These are phyloP conservation scores for Mediolabrus comicus DNA, from an alignment of 108 stramenopile genomes.

Conservation along the genomic window DNA sequence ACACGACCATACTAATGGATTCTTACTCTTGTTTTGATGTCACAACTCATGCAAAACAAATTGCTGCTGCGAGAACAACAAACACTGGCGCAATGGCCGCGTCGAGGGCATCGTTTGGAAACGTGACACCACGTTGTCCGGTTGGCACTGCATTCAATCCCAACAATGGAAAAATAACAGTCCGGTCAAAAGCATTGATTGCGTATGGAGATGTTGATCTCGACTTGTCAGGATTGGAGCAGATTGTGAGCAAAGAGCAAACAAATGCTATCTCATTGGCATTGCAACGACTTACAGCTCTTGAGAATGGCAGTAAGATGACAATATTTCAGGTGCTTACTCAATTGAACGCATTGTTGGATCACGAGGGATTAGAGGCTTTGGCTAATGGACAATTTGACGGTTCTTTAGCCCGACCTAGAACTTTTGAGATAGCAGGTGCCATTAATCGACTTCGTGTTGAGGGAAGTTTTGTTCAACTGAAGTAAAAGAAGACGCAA, in stretches of 20 bases:
- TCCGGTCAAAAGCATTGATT: slow-evolving; percentile 47
- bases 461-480: slow-evolving; percentile 47
- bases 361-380: slow-evolving; percentile 55
- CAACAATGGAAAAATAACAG: slow-evolving; percentile 64
- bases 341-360: slow-evolving; percentile 48
- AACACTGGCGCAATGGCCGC: slow-evolving; percentile 31
- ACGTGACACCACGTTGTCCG: slow-evolving; percentile 46
- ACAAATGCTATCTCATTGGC: slow-evolving; percentile 66
- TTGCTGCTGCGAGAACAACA: slow-evolving; percentile 49
- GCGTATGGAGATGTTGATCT: slow-evolving; percentile 81
- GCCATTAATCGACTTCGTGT: slow-evolving; percentile 74
- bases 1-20: slow-evolving; percentile 92
- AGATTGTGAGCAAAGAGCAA: slow-evolving; percentile 74
- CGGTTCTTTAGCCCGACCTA: slow-evolving; percentile 71
- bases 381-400: slow-evolving; percentile 68
- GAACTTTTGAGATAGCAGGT: slow-evolving; percentile 74
- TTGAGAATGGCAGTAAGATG: slow-evolving; percentile 25
- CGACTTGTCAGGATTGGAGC: slow-evolving; percentile 74
- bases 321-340: slow-evolving; percentile 52
- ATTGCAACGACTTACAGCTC: slow-evolving; percentile 53
- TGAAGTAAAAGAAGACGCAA: slow-evolving; percentile 6
- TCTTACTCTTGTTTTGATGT: slow-evolving; percentile 83
- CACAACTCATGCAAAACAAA: slow-evolving; percentile 81
- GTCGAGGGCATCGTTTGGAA: slow-evolving; percentile 46
- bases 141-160: slow-evolving; percentile 56